Percentiles rank a stretch among this genome's conserved stretches.
Evolutionary conservation across 345 rosid species (phyloP).

Genomic region (Citrus sinensis): DNA sequence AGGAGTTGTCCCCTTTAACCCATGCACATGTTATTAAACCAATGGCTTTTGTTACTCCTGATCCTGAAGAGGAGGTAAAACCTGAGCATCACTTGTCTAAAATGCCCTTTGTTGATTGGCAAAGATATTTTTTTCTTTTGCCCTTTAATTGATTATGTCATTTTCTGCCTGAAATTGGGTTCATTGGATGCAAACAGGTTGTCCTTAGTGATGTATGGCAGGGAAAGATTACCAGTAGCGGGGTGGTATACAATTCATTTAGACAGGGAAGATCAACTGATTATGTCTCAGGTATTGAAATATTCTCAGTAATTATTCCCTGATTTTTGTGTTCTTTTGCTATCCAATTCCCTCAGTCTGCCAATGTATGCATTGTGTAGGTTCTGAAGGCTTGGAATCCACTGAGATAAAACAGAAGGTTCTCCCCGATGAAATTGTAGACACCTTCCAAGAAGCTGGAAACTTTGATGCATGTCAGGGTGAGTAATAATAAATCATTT

Average conservation of each 20-base stretch:
- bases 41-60: conserved; percentile 57
- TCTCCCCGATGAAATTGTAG: conserved; percentile 25
- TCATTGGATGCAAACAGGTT: conserved; percentile 24
- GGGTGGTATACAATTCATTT: conserved; percentile 36
- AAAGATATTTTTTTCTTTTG: background rate
- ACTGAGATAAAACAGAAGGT: conserved; percentile 30
- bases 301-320: background rate
- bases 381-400: conserved; percentile 30
- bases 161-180: background rate
- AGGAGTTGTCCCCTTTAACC: conserved; percentile 33
- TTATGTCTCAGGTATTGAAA: conserved; percentile 37
- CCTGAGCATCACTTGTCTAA: background rate
- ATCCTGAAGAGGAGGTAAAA: conserved; percentile 53
- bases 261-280: conserved; percentile 37
- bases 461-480: conserved; percentile 20
- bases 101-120: background rate
- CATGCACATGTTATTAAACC: conserved; percentile 34
- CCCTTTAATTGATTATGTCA: background rate
- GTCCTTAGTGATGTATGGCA: conserved; percentile 46
- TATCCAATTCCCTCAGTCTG: conserved; percentile 7
- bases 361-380: conserved; percentile 20
- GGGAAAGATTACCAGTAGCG: conserved; percentile 52
- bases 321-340: background rate
- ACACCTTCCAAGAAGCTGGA: conserved; percentile 22
- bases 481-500: conserved; percentile 20